Base-by-base conservation (phyloP, 2,329 filamentous ascomycete genomes). In the Neophaeococcomyces aloes region DNA sequence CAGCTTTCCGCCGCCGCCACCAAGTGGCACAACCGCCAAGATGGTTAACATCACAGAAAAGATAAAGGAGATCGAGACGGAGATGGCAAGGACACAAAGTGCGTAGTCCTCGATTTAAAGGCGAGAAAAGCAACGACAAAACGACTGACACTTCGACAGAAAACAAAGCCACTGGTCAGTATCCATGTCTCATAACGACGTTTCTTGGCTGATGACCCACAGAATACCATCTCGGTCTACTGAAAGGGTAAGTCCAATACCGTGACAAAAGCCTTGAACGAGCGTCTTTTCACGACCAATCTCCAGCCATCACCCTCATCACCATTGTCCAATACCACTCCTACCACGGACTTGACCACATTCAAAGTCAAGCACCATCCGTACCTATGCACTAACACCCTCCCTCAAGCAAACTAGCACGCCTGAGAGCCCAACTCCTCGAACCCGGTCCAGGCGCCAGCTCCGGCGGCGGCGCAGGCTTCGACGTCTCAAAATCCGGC, bases 1-100 rank as follows among this genome's bases (percentile, higher is more conserved):
- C 32, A 7, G 7, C 19, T 38, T 23, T 23, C 19, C 15, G 35
- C 23, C 83, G 86, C 30, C 88, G 78, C 62, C 96, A 88, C 56
- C 93, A 86, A 57, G 23, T 27, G 23, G 23, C 23, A 27, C 23
- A 86, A 32, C 42, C 53, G 58, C 37, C 63, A 68, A 60, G 59
- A 98, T 98, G 91, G 91, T 96, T 66, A 96, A 96, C 72, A 98
- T 98, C 55, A 96, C 91, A 54, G 93, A 98, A 44, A 96, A 94
- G 76, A 98, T 98, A 72, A 98, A 98, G 75, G 91, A 96, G 80
- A 98, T 98, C 60, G 91, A 98, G 77, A 88, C 94, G 69, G 91
- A 98, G 82, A 98, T 98, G 91, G 81, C 78, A 65, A 89, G 78
- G 79, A 98, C 91, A 59, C 91, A 98, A 72, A 98, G 89, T 94